Base-by-base conservation (phyloP, 768 basidiomycete genomes). In the Xerocomus brunneocitrinus region DNA sequence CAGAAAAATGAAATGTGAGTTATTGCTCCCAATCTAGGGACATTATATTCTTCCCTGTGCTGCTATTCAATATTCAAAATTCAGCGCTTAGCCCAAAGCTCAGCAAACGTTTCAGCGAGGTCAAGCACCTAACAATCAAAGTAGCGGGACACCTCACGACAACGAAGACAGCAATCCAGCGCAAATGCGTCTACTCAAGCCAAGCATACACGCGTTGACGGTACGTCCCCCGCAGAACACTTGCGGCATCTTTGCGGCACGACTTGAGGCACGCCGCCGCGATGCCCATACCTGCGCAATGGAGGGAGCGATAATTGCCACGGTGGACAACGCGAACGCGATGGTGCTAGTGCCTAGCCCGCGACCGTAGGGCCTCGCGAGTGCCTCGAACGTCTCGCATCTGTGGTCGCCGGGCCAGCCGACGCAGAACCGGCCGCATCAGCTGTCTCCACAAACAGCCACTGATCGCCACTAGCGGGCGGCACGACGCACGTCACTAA, bases 381-480 rank as follows among this genome's bases (percentile, higher is more conserved):
- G 8, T 9, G 14, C 16, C 28, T 13, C 28, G n/a, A 30, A 9
- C n/a, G 28, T 3, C 14, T n/a, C 25, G 28, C 7, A 30, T 6
- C 16, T 4, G 27, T 7, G 13, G 5, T 30, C 28, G 2, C 36
- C 36, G 6, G 12, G 8, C 30, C 13, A 25, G 24, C 14, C 16
- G 16, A 42, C 41, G 5, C 5, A 27, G 25, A 27, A 14, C 22
- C 14, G 14, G 24, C 22, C 25, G 6, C 13, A 42, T 27, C 27
- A n/a, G 8, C 16, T 5, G 4, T 78, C 1, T 73, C 72, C 22
- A 82, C 83, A 54, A 79, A 85, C 0, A 87, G 88, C 88, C 88
- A 89, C 60, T 76, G 85, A 66, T 82, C 77, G 9, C 85, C 85
- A 35, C 81, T 82, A 35, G 74, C 68, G 1, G 87, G 87, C 28